These are phyloP conservation scores for Aegilops umbellulata DNA, from an alignment of 176 grass and related monocot genomes.

Conservation along the genomic window DNA sequence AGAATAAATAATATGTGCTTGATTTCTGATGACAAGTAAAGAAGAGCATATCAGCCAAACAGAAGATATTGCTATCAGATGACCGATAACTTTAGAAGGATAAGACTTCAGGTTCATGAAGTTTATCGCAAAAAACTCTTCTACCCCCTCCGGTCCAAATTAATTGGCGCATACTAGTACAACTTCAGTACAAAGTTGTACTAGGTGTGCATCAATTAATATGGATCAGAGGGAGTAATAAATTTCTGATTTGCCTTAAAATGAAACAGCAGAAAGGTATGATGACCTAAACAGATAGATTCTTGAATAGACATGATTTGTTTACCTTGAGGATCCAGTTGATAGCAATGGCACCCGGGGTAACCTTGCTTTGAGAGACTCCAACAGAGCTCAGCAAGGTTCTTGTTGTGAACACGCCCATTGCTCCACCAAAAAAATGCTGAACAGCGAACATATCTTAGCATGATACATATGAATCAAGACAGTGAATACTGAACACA, in stretches of 20 bases:
- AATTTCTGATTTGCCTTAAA: neutral
- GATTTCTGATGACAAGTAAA: slow-evolving; percentile 5
- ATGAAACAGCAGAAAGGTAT: neutral
- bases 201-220: too few species aligned
- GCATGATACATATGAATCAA: neutral
- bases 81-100: neutral
- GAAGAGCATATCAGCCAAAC: neutral
- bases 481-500: neutral
- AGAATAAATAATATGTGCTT: neutral
- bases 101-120: neutral
- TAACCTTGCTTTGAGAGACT: slow-evolving; percentile 86
- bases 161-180: too few species aligned
- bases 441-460: slow-evolving; percentile 27
- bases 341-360: slow-evolving; percentile 93
- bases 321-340: slow-evolving; percentile 99
- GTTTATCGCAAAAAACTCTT: neutral
- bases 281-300: neutral
- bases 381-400: slow-evolving; percentile 90
- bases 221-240: neutral
- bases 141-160: neutral
- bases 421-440: slow-evolving; percentile 99
- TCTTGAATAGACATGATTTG: slow-evolving; percentile 5
- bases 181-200: too few species aligned
- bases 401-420: slow-evolving; percentile 97
- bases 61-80: slow-evolving; percentile 19